Base-by-base conservation (phyloP, 805 yeast species). In the Ogataea methanolica region DNA sequence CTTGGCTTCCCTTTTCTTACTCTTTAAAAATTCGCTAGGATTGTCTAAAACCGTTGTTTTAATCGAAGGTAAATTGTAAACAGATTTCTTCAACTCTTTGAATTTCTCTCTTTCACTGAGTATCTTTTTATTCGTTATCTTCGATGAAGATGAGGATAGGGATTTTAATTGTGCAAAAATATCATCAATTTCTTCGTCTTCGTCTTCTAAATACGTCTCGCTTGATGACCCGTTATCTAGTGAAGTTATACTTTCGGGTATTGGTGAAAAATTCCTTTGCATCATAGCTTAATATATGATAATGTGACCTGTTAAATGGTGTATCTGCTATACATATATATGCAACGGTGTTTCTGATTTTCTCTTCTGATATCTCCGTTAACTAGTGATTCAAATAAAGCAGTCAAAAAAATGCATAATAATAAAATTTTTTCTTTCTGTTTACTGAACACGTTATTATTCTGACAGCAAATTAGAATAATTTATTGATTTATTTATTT, bases 31-130 rank as follows among this genome's bases (percentile, higher is more conserved):
- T 44, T 72, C 47, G 63, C 63, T 33, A 5, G 56, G 54, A 33
- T 67, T 55, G 36, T 67, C 60, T 39, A 79, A 66, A 45, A 40
- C 33, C 6, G 39, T 45, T 15, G 48, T 12, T 70, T 75, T 44
- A 75, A 82, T 41, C 69, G 67, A 23, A 45, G 72, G 45, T 58
- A 61, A 29, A 68, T 61, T 26, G 66, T 60, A 39, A 54, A 61
- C 55, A 63, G 73, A 48, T 23, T 47, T 50, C 41, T 57, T 56
- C 16, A 63, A 34, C 19, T 56, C 52, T 16, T 61, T 60, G 43
- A 78, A 55, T 22, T 45, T 45, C 60, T 47, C 53, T 51, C 75
- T 64, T 33, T 64, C 65, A 17, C 62, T 62, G 38, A 53, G 43
- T 6, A 47, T 41, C 4, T 41, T 29, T 16, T 41, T 21, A 5